Conservation (phyloP, 768 basidiomycete genomes). For the Postia placenta region DNA sequence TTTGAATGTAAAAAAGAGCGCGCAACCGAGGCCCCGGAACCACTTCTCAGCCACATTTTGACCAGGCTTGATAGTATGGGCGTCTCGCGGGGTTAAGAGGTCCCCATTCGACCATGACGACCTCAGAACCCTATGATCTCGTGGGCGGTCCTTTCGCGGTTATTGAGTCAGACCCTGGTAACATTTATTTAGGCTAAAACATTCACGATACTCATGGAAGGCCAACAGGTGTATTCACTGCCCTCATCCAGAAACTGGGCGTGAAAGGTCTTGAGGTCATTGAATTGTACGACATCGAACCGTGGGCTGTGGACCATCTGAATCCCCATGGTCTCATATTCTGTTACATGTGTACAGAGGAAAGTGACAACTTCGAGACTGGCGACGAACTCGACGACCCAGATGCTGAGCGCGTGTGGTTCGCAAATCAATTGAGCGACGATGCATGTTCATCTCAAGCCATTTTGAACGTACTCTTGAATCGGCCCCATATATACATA, state of each 20-base stretch:
- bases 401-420: constrained; percentile 54
- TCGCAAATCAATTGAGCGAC: constrained; percentile 61
- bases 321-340: constrained; percentile 55
- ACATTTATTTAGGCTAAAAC: background rate
- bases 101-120: too few species aligned
- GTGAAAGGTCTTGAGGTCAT: constrained; percentile 45
- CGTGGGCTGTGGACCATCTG: constrained; percentile 57
- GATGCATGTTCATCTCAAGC: constrained; percentile 63
- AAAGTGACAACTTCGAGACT: background rate
- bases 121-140: constrained; percentile 39
- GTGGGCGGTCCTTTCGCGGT: constrained; percentile 61
- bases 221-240: constrained; percentile 49
- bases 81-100: too few species aligned
- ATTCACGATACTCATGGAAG: background rate
- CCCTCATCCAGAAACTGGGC: constrained; percentile 48
- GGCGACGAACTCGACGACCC: constrained; percentile 33
- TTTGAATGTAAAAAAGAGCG: too few species aligned
- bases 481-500: constrained; percentile 46
- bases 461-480: constrained; percentile 53
- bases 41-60: too few species aligned
- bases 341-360: constrained; percentile 52
- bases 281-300: constrained; percentile 59
- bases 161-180: constrained; percentile 42
- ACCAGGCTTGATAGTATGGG: too few species aligned
- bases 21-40: too few species aligned